Evolutionary conservation across 768 basidiomycete genomes (phyloP).

Genomic region (Boletus sp.): DNA sequence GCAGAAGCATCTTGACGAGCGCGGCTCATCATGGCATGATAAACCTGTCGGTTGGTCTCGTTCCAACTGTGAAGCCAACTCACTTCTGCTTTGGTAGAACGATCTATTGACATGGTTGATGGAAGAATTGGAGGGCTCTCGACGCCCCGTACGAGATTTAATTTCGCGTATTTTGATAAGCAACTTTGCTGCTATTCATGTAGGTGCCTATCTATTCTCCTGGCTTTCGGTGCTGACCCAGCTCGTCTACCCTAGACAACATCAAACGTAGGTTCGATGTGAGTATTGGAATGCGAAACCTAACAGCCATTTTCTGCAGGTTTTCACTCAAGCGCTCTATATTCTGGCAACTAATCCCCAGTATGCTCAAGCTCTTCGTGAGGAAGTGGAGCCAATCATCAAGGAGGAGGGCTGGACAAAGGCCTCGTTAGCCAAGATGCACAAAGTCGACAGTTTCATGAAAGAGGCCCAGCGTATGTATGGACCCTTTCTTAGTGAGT

Average conservation of each 20-base stretch:
- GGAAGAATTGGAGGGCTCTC: constrained; percentile 18
- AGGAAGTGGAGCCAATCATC: constrained; percentile 14
- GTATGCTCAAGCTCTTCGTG: constrained; percentile 13
- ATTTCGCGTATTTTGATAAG: constrained; percentile 11
- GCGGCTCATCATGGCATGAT: not conserved
- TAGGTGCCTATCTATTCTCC: not conserved
- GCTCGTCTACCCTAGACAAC: not conserved
- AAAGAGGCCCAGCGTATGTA: constrained; percentile 27
- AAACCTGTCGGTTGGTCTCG: not conserved
- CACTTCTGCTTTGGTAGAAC: constrained; percentile 18
- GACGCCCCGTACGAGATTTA: constrained; percentile 23
- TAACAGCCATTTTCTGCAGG: not conserved
- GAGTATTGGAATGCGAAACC: not conserved
- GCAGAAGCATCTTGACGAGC: not conserved
- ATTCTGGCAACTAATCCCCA: constrained; percentile 13
- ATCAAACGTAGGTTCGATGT: constrained; percentile 3
- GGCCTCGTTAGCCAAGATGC: constrained; percentile 14
- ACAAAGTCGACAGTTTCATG: constrained; percentile 20
- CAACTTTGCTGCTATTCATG: constrained; percentile 28
- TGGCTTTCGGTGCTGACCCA: not conserved
- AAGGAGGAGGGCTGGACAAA: constrained; percentile 20
- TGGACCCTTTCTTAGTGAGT: constrained; percentile 28
- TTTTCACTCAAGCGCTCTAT: constrained; percentile 10
- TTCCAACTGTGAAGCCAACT: not conserved
- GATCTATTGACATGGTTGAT: constrained; percentile 37